Percentiles rank a stretch among this genome's conserved stretches.
Conservation (phyloP, 768 basidiomycete species). For the Jaapia argillacea region DNA sequence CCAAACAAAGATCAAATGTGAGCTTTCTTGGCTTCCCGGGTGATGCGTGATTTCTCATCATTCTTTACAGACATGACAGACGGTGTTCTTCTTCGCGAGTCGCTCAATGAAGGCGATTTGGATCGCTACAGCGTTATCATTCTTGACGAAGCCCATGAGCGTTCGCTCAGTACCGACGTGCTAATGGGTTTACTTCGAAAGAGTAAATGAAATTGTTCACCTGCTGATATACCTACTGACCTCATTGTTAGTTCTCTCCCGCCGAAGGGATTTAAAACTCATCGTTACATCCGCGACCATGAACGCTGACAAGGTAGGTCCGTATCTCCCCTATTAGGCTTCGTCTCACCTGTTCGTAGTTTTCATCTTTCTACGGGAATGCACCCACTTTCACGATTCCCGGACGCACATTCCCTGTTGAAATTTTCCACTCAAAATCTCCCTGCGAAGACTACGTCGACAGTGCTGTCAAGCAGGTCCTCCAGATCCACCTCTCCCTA, state of each 20-base stretch:
- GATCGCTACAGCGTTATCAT: constrained; percentile 97
- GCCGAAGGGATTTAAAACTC: constrained; percentile 87
- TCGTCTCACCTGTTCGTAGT: constrained; percentile 46
- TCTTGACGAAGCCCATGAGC: constrained; percentile 97
- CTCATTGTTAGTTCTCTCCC: constrained; percentile 54
- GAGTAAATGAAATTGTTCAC: constrained; percentile 41
- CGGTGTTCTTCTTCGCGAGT: constrained; percentile 96
- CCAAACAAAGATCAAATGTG: constrained; percentile 96
- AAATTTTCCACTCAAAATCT: constrained; percentile 91
- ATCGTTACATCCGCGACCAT: constrained; percentile 99
- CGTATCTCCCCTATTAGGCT: constrained; percentile 1
- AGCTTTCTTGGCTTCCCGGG: constrained; percentile 20
- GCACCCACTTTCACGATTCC: constrained; percentile 93
- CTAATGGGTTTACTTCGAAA: constrained; percentile 94
- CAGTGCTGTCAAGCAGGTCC: constrained; percentile 93
- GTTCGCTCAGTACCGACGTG: constrained; percentile 94
- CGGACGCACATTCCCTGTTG: constrained; percentile 94
- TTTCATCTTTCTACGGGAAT: constrained; percentile 91
- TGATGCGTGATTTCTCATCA: too few relatives aligned
- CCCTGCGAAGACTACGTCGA: constrained; percentile 99
- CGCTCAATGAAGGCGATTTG: constrained; percentile 95
- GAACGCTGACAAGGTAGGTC: constrained; percentile 91
- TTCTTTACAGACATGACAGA: constrained; percentile 84
- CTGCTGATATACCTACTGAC: not conserved
- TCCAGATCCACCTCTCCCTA: constrained; percentile 90